Evolutionary conservation across 768 basidiomycete species (phyloP).

Genomic region (Hericium rajendrae): DNA sequence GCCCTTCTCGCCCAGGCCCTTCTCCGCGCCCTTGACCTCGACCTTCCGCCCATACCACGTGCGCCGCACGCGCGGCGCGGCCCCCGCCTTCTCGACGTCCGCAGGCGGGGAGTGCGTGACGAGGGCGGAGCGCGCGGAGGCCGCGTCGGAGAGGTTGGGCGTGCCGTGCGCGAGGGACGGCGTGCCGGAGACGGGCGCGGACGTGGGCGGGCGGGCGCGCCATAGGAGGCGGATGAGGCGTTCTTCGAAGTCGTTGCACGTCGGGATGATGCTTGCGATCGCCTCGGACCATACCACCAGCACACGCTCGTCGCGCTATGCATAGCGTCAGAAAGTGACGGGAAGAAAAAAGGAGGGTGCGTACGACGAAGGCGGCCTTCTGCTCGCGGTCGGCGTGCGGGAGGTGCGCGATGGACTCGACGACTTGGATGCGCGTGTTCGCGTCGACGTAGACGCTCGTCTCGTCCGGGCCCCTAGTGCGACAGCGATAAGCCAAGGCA

Average conservation of each 20-base stretch:
- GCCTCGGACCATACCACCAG: conserved; percentile 81
- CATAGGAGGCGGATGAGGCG: conserved; percentile 49
- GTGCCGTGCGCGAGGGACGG: conserved; percentile 18
- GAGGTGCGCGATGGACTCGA: conserved; percentile 70
- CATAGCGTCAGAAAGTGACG: not conserved
- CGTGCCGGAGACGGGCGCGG: conserved; percentile 17
- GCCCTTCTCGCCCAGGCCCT: conserved; percentile 8
- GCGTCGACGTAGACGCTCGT: conserved; percentile 36
- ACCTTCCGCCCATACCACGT: conserved; percentile 54
- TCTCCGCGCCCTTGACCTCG: conserved; percentile 18
- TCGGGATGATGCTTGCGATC: conserved; percentile 62
- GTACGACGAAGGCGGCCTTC: conserved; percentile 64
- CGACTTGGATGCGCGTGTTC: conserved; percentile 69
- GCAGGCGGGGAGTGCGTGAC: not conserved
- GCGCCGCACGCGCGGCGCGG: conserved; percentile 22
- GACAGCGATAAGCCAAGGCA: not conserved
- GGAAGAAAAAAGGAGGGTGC: conserved; percentile 18
- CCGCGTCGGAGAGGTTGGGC: conserved; percentile 23
- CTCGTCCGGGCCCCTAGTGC: conserved; percentile 21
- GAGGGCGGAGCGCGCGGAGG: conserved; percentile 27
- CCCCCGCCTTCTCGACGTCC: not conserved
- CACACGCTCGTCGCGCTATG: conserved; percentile 71
- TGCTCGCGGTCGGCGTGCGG: conserved; percentile 50
- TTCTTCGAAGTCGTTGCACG: conserved; percentile 43
- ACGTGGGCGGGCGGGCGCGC: conserved; percentile 27